Base-by-base conservation (phyloP, 1,284 basidiomycete species). In the Fomitopsis pinicola region DNA sequence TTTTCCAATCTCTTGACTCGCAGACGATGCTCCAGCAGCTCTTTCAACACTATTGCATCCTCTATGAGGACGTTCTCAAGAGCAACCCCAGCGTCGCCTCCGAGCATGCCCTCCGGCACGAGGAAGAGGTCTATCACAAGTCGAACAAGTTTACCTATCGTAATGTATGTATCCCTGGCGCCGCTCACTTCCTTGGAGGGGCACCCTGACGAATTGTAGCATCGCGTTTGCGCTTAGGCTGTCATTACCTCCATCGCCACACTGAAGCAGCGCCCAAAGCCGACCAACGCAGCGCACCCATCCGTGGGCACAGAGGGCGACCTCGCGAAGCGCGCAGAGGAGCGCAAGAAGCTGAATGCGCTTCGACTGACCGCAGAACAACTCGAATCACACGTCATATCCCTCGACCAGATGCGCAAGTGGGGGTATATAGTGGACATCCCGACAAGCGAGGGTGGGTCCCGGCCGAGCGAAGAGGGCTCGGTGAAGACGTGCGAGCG, bases 261-360 rank as follows among this genome's bases (percentile, higher is more conserved):
- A 14, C 72, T 95, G 26, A 94, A 93, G 71, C 84, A 85, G 66
- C 86, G 95, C 0, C 72, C 82, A 0, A 71, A 78, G 3, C 93
- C 94, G 1, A 82, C 83, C 55, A 78, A 79, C 1, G 67, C 82
- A 22, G 77, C 80, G 1, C 89, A 94, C 69, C 79, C 85, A 0
- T 95, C 92, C 3, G 84, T 95, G 30, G 95, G 95, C 3, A 95
- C 94, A 0, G 85, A 94, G 59, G 82, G 76, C 10, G 86, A 92
- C 15, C 76, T 91, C 36, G 76, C 78, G 10, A 78, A 79, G 14
- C 86, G 88, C 17, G 75, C 75, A 36, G 87, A 88, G 65, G 78
- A 81, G 9, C 82, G 80, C 42, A 88, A 88, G 63, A 78, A 84
- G 30, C 74, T 88, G 3, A 73, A 83, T 36, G 74, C 82, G 4